Evolutionary conservation across 345 rosid species (phyloP).

Genomic region (Psidium friedrichsthalianum): DNA sequence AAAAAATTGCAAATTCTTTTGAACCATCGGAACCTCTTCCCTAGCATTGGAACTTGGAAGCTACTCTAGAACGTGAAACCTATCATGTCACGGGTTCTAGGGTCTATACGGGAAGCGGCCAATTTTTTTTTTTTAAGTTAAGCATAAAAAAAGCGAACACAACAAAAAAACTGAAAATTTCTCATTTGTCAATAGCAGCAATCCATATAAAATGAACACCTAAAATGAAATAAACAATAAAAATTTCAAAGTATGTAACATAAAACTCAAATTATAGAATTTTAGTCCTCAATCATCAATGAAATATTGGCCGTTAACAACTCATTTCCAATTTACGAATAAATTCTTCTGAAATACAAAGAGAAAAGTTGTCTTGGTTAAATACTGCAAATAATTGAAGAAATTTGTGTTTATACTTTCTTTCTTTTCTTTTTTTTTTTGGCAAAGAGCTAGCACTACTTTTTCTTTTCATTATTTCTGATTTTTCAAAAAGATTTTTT

Average conservation of each 20-base stretch:
- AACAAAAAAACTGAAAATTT: not conserved
- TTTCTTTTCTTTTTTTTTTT: not conserved
- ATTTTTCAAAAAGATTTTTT: not conserved
- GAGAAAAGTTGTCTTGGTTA: not conserved
- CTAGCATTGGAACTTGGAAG: too few species aligned
- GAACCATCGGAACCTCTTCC: too few species aligned
- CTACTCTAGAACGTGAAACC: too few species aligned
- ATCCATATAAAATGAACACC: not conserved
- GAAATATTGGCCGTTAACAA: not conserved
- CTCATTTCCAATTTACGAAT: not conserved
- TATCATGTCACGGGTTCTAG: too few species aligned
- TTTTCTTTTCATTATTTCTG: not conserved
- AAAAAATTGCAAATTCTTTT: too few species aligned
- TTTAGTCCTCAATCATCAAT: not conserved
- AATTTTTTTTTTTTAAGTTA: not conserved
- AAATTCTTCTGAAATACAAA: not conserved
- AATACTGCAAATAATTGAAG: not conserved
- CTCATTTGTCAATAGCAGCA: not conserved
- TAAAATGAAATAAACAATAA: not conserved
- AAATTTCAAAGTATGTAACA: not conserved
- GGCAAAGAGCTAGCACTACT: not conserved
- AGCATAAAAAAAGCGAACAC: not conserved
- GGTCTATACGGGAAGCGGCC: fast-evolving
- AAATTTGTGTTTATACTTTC: not conserved
- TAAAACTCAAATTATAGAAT: not conserved